These are phyloP conservation scores for Irpex sp. DNA, from an alignment of 1,284 basidiomycete species.

Conservation along the genomic window DNA sequence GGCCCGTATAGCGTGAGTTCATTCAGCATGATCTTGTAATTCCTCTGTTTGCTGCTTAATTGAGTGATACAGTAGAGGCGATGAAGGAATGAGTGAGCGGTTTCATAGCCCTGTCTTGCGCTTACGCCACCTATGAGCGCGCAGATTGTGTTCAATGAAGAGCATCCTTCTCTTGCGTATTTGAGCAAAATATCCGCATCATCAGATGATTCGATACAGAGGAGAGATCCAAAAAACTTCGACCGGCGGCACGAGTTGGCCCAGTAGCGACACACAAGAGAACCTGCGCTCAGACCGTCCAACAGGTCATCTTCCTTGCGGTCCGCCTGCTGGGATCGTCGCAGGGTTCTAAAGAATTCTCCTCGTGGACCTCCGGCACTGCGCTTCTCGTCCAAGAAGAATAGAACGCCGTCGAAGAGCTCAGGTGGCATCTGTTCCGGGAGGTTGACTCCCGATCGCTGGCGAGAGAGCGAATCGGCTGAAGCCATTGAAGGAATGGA, in stretches of 20 bases:
- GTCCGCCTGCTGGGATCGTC: background rate
- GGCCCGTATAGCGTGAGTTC: background rate
- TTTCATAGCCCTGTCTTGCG: background rate
- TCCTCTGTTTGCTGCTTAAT: background rate
- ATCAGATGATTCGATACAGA: background rate
- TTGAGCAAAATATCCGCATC: background rate
- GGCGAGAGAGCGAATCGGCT: too few relatives aligned
- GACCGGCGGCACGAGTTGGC: background rate
- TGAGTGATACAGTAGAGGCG: background rate
- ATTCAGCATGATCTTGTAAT: background rate
- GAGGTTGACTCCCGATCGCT: too few relatives aligned
- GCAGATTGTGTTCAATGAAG: background rate
- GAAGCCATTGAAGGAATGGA: too few relatives aligned
- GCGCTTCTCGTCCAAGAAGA: background rate
- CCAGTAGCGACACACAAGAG: background rate
- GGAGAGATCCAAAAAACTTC: background rate
- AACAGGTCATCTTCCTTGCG: background rate
- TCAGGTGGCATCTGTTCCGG: background rate
- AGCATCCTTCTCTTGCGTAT: background rate
- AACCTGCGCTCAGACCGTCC: background rate
- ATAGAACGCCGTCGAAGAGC: background rate
- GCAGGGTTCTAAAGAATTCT: background rate
- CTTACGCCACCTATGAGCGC: background rate
- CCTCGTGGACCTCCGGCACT: background rate
- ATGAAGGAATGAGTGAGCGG: background rate